Conservation (phyloP, 345 rosid species). For the Bruguiera sexangula region DNA sequence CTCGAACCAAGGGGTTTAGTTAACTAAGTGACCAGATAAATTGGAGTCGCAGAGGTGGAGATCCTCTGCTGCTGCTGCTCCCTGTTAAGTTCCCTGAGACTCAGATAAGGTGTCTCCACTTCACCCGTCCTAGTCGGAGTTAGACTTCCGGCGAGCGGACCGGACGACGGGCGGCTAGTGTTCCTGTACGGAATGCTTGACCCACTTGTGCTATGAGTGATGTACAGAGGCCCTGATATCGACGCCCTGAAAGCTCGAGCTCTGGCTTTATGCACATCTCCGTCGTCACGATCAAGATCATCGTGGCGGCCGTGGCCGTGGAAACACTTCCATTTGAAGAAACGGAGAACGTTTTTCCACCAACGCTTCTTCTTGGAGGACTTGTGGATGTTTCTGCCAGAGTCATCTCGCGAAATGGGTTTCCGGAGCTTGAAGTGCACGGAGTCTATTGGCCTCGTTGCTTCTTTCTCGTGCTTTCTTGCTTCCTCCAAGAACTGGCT, state of each 20-base stretch:
- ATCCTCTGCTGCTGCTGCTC: slow-evolving; percentile 45
- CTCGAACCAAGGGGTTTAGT: not conserved
- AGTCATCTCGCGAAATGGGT: slow-evolving; percentile 73
- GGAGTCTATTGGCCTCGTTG: slow-evolving; percentile 36
- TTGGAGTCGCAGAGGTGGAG: slow-evolving; percentile 42
- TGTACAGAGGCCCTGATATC: slow-evolving; percentile 65
- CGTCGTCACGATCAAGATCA: not conserved
- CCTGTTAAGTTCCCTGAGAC: slow-evolving; percentile 73
- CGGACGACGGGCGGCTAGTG: slow-evolving; percentile 49
- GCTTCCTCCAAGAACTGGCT: slow-evolving; percentile 73
- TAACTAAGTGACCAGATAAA: slow-evolving; percentile 22
- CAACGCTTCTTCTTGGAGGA: slow-evolving; percentile 52
- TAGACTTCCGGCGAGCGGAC: slow-evolving; percentile 63
- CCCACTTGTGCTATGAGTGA: slow-evolving; percentile 68
- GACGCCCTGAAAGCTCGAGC: slow-evolving; percentile 46
- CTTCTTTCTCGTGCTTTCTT: slow-evolving; percentile 59
- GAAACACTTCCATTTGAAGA: slow-evolving; percentile 61
- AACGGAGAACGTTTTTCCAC: slow-evolving; percentile 76
- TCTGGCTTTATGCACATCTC: slow-evolving; percentile 45
- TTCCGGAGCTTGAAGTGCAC: slow-evolving; percentile 83
- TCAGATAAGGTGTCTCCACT: slow-evolving; percentile 56
- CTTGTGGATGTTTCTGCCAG: slow-evolving; percentile 36
- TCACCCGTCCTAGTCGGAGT: slow-evolving; percentile 47
- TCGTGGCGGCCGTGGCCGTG: slow-evolving; percentile 10
- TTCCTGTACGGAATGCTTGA: slow-evolving; percentile 56